A percentile compares a stretch with the other conserved stretches of the same genome.
These are phyloP conservation scores for Xylariaceae sp. DNA, from an alignment of 2,329 filamentous ascomycete species.

Conservation along the genomic window DNA sequence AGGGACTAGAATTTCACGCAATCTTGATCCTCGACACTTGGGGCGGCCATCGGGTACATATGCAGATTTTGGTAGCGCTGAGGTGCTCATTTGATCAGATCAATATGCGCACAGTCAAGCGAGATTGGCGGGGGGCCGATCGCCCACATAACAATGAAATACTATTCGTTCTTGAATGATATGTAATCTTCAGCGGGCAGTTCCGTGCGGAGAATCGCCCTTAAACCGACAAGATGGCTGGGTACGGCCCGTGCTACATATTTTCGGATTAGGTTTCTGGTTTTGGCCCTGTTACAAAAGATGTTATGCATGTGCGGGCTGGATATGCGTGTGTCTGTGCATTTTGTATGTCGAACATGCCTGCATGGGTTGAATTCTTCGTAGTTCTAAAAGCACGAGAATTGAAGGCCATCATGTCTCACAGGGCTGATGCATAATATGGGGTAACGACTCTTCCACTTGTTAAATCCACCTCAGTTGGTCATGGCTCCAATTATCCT, in stretches of 20 bases:
- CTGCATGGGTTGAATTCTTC: constrained; percentile 13
- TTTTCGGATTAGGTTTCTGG: constrained; percentile 10
- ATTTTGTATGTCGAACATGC: constrained; percentile 16
- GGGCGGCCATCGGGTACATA: constrained; percentile 9
- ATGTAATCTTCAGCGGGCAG: too few relatives aligned
- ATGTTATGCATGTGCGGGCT: constrained; percentile 19
- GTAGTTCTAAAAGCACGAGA: constrained; percentile 6
- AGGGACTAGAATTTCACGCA: too few relatives aligned
- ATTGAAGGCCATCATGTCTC: constrained; percentile 3
- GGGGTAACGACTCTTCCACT: background rate
- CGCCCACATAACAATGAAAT: constrained; percentile 1
- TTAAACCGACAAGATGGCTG: too few relatives aligned
- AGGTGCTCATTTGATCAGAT: constrained; percentile 6
- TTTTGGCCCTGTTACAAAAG: constrained; percentile 14
- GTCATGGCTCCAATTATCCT: too few relatives aligned
- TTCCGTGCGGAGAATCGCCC: too few relatives aligned
- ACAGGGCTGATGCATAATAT: constrained; percentile 14
- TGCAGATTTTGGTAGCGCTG: constrained; percentile 10
- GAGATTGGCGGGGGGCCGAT: constrained; percentile 1
- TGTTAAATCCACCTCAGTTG: too few relatives aligned
- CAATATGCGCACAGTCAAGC: constrained; percentile 1
- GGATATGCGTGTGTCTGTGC: constrained; percentile 14
- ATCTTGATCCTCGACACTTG: constrained; percentile 1
- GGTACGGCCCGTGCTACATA: constrained; percentile 7
- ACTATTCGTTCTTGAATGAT: too few relatives aligned